A percentile compares a stretch with the other conserved stretches of the same genome.
Conservation (phyloP, 2,329 filamentous ascomycete species). For the Xylariomycetidae sp. region DNA sequence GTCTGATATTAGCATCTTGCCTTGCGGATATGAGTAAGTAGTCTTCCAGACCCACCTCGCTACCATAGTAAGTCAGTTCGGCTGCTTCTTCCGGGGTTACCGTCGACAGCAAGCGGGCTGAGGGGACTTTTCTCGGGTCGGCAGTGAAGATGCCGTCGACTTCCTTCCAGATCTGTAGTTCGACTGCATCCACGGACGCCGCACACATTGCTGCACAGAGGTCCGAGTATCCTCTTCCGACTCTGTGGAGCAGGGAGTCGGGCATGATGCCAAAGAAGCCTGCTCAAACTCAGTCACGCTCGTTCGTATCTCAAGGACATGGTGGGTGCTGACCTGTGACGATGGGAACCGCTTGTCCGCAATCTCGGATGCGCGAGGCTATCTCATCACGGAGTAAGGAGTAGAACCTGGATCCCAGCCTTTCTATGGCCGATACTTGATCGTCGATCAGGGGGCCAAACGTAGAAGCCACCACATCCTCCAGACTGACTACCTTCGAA, state of each 20-base stretch:
- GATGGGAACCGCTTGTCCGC: constrained; percentile 19
- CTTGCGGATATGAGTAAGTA: too few species aligned
- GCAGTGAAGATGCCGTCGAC: constrained; percentile 70
- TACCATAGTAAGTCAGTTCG: constrained; percentile 66
- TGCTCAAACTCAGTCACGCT: constrained; percentile 27
- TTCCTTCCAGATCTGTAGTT: constrained; percentile 70
- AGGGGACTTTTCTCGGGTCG: constrained; percentile 75
- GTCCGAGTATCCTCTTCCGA: constrained; percentile 66
- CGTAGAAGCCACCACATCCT: constrained; percentile 20
- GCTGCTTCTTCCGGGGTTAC: constrained; percentile 73
- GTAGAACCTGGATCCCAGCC: constrained; percentile 20
- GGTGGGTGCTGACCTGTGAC: constrained; percentile 17
- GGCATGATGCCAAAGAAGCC: constrained; percentile 66
- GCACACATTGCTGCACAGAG: constrained; percentile 64
- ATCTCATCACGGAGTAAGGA: constrained; percentile 21
- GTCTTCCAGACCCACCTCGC: constrained; percentile 34
- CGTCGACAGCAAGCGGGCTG: constrained; percentile 59
- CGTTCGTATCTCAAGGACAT: background rate
- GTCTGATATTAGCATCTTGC: constrained; percentile 6
- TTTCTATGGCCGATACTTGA: constrained; percentile 18
- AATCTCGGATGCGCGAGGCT: constrained; percentile 17
- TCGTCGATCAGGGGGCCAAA: constrained; percentile 20
- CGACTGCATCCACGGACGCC: constrained; percentile 55
- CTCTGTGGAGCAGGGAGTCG: constrained; percentile 56
- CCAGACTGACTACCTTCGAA: constrained; percentile 19